These are phyloP conservation scores for Phoma sp. DNA, from an alignment of 2,329 filamentous ascomycete species.

Conservation along the genomic window DNA sequence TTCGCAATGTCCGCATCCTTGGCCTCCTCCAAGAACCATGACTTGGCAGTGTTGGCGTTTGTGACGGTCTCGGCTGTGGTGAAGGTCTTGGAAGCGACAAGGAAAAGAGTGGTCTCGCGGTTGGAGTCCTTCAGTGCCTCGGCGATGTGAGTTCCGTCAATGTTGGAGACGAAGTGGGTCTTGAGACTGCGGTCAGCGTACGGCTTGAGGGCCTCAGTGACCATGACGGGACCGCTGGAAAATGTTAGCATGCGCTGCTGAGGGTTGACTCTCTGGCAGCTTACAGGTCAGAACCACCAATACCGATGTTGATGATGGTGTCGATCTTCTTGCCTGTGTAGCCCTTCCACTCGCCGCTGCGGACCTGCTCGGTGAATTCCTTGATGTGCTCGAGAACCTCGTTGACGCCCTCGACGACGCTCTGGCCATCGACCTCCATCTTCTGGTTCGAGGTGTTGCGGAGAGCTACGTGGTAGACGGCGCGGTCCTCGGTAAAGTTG, in stretches of 20 bases:
- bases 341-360: conserved; percentile 95
- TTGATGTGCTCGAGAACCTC: conserved; percentile 95
- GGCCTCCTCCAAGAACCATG: conserved; percentile 89
- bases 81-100: conserved; percentile 98
- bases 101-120: conserved; percentile 98
- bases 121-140: conserved; percentile 89
- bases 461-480: conserved; percentile 93
- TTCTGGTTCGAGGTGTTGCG: conserved; percentile 86
- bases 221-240: conserved; percentile 90
- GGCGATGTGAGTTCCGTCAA: conserved; percentile 96
- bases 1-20: conserved; percentile 87
- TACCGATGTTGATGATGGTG: conserved; percentile 96
- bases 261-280: conserved; percentile 38
- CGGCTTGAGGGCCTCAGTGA: conserved; percentile 94
- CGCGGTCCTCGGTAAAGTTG: conserved; percentile 97
- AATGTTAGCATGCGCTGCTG: conserved; percentile 30
- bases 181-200: conserved; percentile 87
- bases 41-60: conserved; percentile 96
- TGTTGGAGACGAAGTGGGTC: conserved; percentile 99
- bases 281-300: conserved; percentile 97
- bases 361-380: conserved; percentile 93
- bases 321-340: conserved; percentile 97
- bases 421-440: conserved; percentile 85
- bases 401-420: conserved; percentile 94
- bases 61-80: conserved; percentile 97